Conservation (phyloP, 768 basidiomycete species). For the Postia placenta region DNA sequence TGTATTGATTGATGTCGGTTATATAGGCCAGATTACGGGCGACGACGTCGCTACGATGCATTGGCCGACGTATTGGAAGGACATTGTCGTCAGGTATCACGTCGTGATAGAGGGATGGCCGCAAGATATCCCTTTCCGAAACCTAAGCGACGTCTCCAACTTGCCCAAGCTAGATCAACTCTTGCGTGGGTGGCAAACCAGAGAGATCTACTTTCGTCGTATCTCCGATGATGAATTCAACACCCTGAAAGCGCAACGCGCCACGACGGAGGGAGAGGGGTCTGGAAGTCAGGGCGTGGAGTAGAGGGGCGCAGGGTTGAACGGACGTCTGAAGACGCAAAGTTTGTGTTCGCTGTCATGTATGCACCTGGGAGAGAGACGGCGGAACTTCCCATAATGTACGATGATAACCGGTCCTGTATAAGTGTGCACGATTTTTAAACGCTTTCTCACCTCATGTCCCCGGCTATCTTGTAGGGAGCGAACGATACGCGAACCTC, state of each 20-base stretch:
- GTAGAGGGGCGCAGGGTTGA: background rate
- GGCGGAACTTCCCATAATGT: no score
- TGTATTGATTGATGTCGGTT: background rate
- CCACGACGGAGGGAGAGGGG: background rate
- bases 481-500: no score
- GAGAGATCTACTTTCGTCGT: conserved; percentile 18
- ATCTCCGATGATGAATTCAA: conserved; percentile 19
- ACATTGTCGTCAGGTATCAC: conserved; percentile 22
- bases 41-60: conserved; percentile 21
- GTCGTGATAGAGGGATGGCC: conserved; percentile 25
- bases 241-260: conserved; percentile 8
- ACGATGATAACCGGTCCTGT: no score
- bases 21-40: conserved; percentile 19
- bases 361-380: no score
- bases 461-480: no score
- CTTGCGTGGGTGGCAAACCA: conserved; percentile 17
- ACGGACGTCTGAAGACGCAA: no score
- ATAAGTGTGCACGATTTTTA: no score
- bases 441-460: no score
- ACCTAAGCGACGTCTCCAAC: conserved; percentile 24
- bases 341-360: no score
- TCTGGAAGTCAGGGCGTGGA: background rate
- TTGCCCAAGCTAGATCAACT: conserved; percentile 21
- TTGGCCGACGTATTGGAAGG: conserved; percentile 20
- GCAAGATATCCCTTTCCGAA: conserved; percentile 22